Evolutionary conservation across 176 grass and related monocot genomes (phyloP).

Genomic region (Zoysia japonica): DNA sequence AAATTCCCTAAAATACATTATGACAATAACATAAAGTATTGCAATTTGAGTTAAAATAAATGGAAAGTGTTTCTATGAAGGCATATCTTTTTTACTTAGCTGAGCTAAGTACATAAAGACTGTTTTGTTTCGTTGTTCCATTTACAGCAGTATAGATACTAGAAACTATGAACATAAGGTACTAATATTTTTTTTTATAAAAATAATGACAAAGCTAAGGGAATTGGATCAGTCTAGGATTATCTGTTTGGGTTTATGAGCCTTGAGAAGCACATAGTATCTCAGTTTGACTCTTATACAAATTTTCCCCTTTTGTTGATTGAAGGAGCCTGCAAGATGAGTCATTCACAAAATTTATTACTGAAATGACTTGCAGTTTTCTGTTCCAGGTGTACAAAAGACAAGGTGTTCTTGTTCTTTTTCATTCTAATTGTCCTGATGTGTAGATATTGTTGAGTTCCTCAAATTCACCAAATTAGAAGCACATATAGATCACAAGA

Average conservation of each 20-base stretch:
- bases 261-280: not conserved
- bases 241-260: not conserved
- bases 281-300: not conserved
- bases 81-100: not conserved
- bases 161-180: not conserved
- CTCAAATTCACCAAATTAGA: not conserved
- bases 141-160: not conserved
- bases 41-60: not conserved
- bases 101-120: slow-evolving; percentile 4
- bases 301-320: not conserved
- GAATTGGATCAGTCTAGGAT: slow-evolving; percentile 2
- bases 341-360: not conserved
- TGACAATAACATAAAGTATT: not conserved
- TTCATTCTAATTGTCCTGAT: not conserved
- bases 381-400: not conserved
- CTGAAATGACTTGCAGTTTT: slow-evolving; percentile 10
- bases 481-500: slow-evolving; percentile 18
- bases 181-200: not conserved
- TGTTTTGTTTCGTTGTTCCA: not conserved
- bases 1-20: not conserved
- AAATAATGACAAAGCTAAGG: not conserved
- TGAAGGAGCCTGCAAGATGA: not conserved
- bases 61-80: not conserved
- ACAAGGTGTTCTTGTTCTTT: no score
- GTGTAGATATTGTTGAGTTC: not conserved